Percentiles rank a stretch among this genome's conserved stretches.
Evolutionary conservation across 805 yeast genomes (phyloP).

Genomic region (Candida orba): DNA sequence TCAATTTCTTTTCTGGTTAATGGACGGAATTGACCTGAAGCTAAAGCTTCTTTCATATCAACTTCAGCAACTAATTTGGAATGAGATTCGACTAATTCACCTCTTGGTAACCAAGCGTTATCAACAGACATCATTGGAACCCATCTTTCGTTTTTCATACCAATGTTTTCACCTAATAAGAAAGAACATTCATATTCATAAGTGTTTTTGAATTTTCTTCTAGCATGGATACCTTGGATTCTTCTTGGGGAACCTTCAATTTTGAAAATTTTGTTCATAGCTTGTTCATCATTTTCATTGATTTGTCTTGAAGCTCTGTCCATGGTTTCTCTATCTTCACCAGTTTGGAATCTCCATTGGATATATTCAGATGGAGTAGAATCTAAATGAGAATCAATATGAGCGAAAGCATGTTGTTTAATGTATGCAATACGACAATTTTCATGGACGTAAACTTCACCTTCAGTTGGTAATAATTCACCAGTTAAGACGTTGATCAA

Average conservation of each 20-base stretch:
- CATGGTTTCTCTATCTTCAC: conserved; percentile 99
- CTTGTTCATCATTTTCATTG: conserved; percentile 93
- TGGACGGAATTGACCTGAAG: conserved; percentile 99
- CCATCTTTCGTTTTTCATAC: conserved; percentile 99
- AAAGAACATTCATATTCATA: conserved; percentile 99
- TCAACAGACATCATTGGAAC: conserved; percentile 99
- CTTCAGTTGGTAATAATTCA: conserved; percentile 95
- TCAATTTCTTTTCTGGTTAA: conserved; percentile 99
- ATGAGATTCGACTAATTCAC: conserved; percentile 95
- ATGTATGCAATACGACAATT: conserved; percentile 99
- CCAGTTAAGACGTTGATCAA: conserved; percentile 98
- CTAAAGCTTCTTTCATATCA: conserved; percentile 99
- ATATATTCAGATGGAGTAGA: conserved; percentile 99
- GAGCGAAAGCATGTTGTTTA: conserved; percentile 99
- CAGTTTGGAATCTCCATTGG: conserved; percentile 99
- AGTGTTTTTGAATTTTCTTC: conserved; percentile 99
- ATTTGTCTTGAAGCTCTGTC: conserved; percentile 99
- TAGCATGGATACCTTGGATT: conserved; percentile 86
- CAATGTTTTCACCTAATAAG: conserved; percentile 96
- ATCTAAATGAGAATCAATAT: conserved; percentile 97
- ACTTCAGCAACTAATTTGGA: conserved; percentile 99
- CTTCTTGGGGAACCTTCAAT: conserved; percentile 98
- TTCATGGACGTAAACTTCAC: conserved; percentile 99
- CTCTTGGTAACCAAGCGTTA: conserved; percentile 99
- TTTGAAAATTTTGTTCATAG: conserved; percentile 99